Evolutionary conservation across 1,139 yeast species (phyloP).

Genomic region (Scheffersomyces stambukii): DNA sequence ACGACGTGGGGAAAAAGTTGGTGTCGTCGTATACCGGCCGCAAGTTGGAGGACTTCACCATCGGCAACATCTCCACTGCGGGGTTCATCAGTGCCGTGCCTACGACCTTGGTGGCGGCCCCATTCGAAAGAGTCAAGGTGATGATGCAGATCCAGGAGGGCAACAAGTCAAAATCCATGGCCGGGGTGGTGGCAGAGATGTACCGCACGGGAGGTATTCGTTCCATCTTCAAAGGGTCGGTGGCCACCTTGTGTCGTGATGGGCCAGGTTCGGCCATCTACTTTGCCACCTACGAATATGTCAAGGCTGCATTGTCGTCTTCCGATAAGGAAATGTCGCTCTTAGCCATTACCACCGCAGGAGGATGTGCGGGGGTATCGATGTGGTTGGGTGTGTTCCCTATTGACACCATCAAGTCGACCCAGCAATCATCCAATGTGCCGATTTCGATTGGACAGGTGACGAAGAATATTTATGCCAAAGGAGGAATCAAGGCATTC

Average conservation of each 20-base stretch:
- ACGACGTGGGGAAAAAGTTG: constrained; percentile 82
- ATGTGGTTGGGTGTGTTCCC: constrained; percentile 99
- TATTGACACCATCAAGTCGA: constrained; percentile 89
- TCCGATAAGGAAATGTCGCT: constrained; percentile 61
- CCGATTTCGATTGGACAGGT: constrained; percentile 62
- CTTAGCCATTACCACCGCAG: constrained; percentile 78
- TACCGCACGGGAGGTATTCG: constrained; percentile 77
- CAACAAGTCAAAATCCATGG: constrained; percentile 51
- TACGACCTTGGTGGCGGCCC: constrained; percentile 92
- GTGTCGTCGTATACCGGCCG: constrained; percentile 47
- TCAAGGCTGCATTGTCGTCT: constrained; percentile 59
- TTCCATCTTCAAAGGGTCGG: constrained; percentile 87
- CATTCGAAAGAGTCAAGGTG: constrained; percentile 93
- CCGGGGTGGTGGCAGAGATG: constrained; percentile 63
- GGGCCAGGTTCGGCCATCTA: constrained; percentile 98
- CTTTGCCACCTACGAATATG: constrained; percentile 88
- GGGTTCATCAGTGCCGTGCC: constrained; percentile 97
- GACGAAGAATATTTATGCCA: constrained; percentile 55
- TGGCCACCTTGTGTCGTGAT: constrained; percentile 91
- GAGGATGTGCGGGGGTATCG: constrained; percentile 92
- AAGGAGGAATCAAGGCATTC: constrained; percentile 85
- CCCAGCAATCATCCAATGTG: constrained; percentile 64
- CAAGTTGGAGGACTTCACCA: constrained; percentile 44
- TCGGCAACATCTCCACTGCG: constrained; percentile 78
- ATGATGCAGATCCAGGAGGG: constrained; percentile 75